Percentiles rank a stretch among this genome's conserved stretches.
These are phyloP conservation scores for Pseudocercospora macadamiae DNA, from an alignment of 2,329 filamentous ascomycete species.

Conservation along the genomic window DNA sequence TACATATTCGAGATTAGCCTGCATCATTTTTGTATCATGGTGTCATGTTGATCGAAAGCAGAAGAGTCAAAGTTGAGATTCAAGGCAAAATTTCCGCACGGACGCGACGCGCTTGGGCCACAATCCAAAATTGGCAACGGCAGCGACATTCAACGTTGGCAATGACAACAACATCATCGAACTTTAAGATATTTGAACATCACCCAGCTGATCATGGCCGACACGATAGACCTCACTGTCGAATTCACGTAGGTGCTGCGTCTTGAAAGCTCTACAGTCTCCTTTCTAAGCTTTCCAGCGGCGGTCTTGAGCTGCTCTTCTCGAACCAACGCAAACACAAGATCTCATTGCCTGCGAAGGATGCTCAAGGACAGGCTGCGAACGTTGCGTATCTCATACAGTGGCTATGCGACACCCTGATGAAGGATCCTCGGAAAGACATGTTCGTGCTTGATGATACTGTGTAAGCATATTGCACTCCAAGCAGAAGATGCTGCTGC, in stretches of 20 bases:
- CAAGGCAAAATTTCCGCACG: slow-evolving; percentile 4
- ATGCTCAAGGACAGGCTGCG: slow-evolving; percentile 61
- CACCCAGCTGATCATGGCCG: slow-evolving; percentile 24
- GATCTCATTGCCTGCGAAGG: slow-evolving; percentile 67
- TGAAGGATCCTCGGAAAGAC: slow-evolving; percentile 84
- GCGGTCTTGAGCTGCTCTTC: slow-evolving; percentile 94
- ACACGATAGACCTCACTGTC: slow-evolving; percentile 62
- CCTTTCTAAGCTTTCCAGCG: slow-evolving; percentile 51
- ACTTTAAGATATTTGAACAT: background rate
- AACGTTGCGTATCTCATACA: slow-evolving; percentile 77
- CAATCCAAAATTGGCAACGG: background rate
- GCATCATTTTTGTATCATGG: background rate
- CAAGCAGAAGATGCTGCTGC: background rate
- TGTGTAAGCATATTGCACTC: slow-evolving; percentile 59
- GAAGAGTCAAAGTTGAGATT: slow-evolving; percentile 4
- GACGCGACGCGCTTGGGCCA: slow-evolving; percentile 4
- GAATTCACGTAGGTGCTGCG: slow-evolving; percentile 68
- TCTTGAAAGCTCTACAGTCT: background rate
- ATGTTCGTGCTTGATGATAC: slow-evolving; percentile 85
- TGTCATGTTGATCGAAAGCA: background rate
- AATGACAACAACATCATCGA: background rate
- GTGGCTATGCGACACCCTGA: slow-evolving; percentile 77
- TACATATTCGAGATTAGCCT: slow-evolving; percentile 52
- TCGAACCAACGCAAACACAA: slow-evolving; percentile 75
- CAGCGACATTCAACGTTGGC: slow-evolving; percentile 1